phyloP scores from a whole-genome alignment of 495 filamentous ascomycete genomes.

The Aspergillus egyptiacus region DNA sequence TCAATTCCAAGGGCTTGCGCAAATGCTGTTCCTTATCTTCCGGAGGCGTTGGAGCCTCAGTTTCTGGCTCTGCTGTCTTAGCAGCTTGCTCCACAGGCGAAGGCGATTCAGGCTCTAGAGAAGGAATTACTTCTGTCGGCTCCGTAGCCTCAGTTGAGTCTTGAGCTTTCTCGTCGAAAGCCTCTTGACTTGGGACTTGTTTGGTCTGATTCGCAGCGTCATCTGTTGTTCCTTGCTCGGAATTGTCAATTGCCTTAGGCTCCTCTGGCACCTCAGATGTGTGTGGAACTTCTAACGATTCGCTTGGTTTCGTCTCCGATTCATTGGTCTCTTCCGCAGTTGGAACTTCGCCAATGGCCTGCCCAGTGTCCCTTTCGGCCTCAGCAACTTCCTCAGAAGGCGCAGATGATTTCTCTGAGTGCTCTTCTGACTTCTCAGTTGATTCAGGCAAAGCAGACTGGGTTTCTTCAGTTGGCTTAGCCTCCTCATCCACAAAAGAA shows the following conservation, averaged over 20 bases:
- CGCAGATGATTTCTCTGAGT: too few relatives aligned
- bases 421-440: not conserved
- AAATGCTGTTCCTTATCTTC: slow-evolving; percentile 42
- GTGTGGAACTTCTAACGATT: too few relatives aligned
- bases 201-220: not conserved
- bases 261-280: not conserved
- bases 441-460: not conserved
- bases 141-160: not conserved
- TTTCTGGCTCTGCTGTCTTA: slow-evolving; percentile 14
- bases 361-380: too few relatives aligned
- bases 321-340: too few relatives aligned
- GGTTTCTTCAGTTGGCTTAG: not conserved
- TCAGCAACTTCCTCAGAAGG: too few relatives aligned
- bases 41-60: slow-evolving; percentile 27
- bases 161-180: not conserved
- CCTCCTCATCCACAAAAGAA: slow-evolving; percentile 18
- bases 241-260: not conserved
- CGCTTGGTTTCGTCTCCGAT: too few relatives aligned
- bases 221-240: not conserved
- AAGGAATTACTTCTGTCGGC: not conserved
- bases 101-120: not conserved
- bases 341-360: too few relatives aligned
- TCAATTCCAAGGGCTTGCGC: slow-evolving; percentile 27
- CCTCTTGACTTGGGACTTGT: not conserved
- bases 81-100: slow-evolving; percentile 9